Evolutionary conservation across 2,329 filamentous ascomycete species (phyloP), one percentile per base, ranked within the genome.

Genomic region (Lachnellula cervina): DNA sequence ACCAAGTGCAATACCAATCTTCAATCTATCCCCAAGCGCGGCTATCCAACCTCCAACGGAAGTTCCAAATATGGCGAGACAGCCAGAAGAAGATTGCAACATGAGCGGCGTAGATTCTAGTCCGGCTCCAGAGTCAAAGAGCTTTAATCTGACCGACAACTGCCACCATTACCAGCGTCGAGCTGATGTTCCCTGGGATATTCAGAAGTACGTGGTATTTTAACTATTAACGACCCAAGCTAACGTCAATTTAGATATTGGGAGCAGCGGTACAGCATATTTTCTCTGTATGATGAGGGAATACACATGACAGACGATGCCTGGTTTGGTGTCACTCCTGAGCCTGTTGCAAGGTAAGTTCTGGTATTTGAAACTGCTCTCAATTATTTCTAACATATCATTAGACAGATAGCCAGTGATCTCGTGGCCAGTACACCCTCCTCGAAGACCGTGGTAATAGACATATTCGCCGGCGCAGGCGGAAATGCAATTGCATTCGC

Each of bases 401-500:
- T 23, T 59, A 87, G 89, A 57, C 84, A 87, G 73, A 90, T 96
- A 52, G 90, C 92, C 16, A 68, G 78, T 14, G 88, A 96, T 67
- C 77, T 96, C 43, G 76, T 79, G 16, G 74, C 45, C 75, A 79
- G 54, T 34, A 58, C 56, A 7, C 40, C 58, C 52, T 46, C 60
- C 47, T 58, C 63, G 21, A 64, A 66, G 57, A 59, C 57, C 40
- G 53, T 61, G 50, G 75, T 99, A 38, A 83, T 99, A 57, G 94
- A 99, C 71, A 82, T 88, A 46, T 99, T 99, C 73, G 89, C 87
- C 28, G 94, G 94, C 44, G 91, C 89, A 0, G 94, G 95, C 38
- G 94, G 92, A 53, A 99, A 99, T 70, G 83, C 88, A 23, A 97
- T 99, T 64, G 90, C 92, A n/a, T 95, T 99, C 65, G 93, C 94